Percentiles rank a stretch among this genome's conserved stretches.
phyloP scores from a whole-genome alignment of 768 basidiomycete genomes.

The Leccinum incarnatum region DNA sequence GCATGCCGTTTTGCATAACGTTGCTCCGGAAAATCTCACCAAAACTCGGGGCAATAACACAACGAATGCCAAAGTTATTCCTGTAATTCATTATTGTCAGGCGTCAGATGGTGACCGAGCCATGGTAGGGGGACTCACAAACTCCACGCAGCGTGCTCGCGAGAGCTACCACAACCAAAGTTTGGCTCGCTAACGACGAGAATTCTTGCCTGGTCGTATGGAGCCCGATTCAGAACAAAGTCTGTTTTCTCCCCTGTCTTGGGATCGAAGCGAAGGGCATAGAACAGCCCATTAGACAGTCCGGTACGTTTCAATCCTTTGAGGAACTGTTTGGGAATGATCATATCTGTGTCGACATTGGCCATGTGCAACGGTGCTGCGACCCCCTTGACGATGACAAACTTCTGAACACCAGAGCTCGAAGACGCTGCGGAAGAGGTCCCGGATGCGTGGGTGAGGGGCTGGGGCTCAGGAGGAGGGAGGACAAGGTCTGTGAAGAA shows the following conservation, averaged over 20 bases:
- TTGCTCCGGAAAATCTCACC: slow-evolving; percentile 91
- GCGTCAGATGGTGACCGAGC: neutral
- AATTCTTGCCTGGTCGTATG: slow-evolving; percentile 73
- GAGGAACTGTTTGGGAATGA: slow-evolving; percentile 92
- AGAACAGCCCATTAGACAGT: slow-evolving; percentile 82
- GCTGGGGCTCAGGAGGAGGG: slow-evolving; percentile 50
- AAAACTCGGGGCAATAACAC: slow-evolving; percentile 84
- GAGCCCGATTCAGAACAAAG: slow-evolving; percentile 80
- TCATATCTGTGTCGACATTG: slow-evolving; percentile 92
- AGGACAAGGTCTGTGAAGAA: slow-evolving; percentile 72
- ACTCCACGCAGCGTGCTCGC: slow-evolving; percentile 90
- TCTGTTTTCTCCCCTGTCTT: slow-evolving; percentile 75
- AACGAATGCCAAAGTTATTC: slow-evolving; percentile 88
- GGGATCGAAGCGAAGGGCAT: slow-evolving; percentile 72
- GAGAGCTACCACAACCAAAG: slow-evolving; percentile 89
- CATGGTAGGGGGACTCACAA: slow-evolving; percentile 46
- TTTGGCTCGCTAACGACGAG: slow-evolving; percentile 84
- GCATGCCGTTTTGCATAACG: slow-evolving; percentile 92
- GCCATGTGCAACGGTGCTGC: slow-evolving; percentile 78
- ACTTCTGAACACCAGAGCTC: slow-evolving; percentile 55
- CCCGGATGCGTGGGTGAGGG: slow-evolving; percentile 33
- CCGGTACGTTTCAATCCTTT: slow-evolving; percentile 91
- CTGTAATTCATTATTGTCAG: slow-evolving; percentile 31
- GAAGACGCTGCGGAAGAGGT: slow-evolving; percentile 35
- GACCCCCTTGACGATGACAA: slow-evolving; percentile 68